These are phyloP conservation scores for Trichoderma citrinoviride DNA, from an alignment of 2,329 filamentous ascomycete genomes.

Conservation along the genomic window DNA sequence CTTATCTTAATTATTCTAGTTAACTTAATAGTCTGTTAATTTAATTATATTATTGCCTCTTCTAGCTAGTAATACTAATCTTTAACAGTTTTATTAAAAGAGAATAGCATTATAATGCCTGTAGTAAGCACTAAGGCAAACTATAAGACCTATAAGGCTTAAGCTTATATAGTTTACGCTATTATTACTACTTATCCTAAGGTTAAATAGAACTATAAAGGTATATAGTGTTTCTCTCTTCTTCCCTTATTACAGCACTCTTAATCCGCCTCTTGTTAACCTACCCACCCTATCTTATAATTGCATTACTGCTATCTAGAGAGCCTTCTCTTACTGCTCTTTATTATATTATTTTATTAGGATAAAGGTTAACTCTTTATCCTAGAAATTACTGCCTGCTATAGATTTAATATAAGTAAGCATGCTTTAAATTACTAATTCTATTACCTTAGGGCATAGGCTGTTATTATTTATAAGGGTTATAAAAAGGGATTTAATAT, in stretches of 20 bases:
- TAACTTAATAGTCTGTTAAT: neutral
- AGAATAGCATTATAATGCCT: conserved; percentile 40
- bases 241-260: neutral
- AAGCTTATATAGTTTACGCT: conserved; percentile 58
- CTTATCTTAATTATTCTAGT: neutral
- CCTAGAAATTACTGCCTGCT: conserved; percentile 48
- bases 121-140: conserved; percentile 45
- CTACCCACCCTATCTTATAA: neutral
- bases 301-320: neutral
- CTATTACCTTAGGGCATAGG: conserved; percentile 45
- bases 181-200: conserved; percentile 56
- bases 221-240: conserved; percentile 42
- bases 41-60: neutral
- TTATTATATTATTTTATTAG: conserved; percentile 20
- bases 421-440: conserved; percentile 52
- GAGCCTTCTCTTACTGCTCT: no score
- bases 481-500: conserved; percentile 41
- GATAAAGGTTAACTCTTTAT: conserved; percentile 35
- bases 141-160: conserved; percentile 59
- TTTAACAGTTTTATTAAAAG: neutral
- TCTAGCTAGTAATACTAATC: neutral
- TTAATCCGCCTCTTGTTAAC: neutral
- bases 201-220: conserved; percentile 58
- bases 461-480: conserved; percentile 38
- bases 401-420: conserved; percentile 48